Conservation (phyloP, 2,329 filamentous ascomycete genomes). For the Fusarium cicatricum region DNA sequence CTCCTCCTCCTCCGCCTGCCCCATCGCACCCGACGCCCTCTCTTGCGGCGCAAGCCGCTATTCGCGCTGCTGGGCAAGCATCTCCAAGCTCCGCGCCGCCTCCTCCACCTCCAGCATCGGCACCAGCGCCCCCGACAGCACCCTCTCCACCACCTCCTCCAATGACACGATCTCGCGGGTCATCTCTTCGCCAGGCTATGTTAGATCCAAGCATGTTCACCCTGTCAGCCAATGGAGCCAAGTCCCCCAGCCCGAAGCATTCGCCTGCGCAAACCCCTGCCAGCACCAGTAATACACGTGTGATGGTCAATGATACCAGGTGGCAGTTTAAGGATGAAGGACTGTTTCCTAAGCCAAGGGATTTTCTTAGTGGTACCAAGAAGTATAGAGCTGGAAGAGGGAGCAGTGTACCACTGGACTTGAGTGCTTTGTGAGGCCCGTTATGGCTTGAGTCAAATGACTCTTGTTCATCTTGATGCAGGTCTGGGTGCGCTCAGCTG, state of each 20-base stretch:
- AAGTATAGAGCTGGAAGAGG: slow-evolving; percentile 90
- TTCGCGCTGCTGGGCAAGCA: slow-evolving; percentile 54
- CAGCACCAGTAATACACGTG: slow-evolving; percentile 47
- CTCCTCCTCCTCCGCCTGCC: slow-evolving; percentile 40
- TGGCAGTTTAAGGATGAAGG: slow-evolving; percentile 90
- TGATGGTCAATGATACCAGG: slow-evolving; percentile 76
- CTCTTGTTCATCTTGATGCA: not conserved
- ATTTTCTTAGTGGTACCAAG: slow-evolving; percentile 77
- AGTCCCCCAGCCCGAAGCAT: slow-evolving; percentile 56
- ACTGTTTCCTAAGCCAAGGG: slow-evolving; percentile 83
- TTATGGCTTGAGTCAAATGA: slow-evolving; percentile 20
- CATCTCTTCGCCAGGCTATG: slow-evolving; percentile 66
- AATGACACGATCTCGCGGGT: slow-evolving; percentile 51
- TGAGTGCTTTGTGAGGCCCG: slow-evolving; percentile 62
- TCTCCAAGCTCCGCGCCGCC: slow-evolving; percentile 50
- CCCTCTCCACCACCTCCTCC: slow-evolving; percentile 52
- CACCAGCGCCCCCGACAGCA: slow-evolving; percentile 45
- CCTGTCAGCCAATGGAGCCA: slow-evolving; percentile 68
- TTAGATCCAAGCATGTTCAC: slow-evolving; percentile 82
- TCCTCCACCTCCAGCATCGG: slow-evolving; percentile 45
- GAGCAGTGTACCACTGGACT: slow-evolving; percentile 91
- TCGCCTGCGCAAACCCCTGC: slow-evolving; percentile 43
- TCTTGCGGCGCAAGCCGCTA: slow-evolving; percentile 55
- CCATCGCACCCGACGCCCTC: slow-evolving; percentile 44
- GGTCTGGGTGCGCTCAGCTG: not conserved